These are phyloP conservation scores for Leccinum solheimii DNA, from an alignment of 1,284 basidiomycete species.

Conservation along the genomic window DNA sequence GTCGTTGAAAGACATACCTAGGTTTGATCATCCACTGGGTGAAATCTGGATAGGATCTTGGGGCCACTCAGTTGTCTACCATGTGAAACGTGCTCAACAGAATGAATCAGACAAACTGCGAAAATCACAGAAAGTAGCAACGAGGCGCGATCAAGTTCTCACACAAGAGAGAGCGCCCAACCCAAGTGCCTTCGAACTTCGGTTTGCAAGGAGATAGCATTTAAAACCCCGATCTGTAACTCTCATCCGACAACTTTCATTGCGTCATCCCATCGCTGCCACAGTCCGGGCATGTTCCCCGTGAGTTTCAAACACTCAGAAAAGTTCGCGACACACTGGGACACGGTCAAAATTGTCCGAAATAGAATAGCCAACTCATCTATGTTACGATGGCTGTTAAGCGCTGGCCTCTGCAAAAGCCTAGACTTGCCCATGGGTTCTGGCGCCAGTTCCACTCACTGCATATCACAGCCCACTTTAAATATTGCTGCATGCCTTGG, in stretches of 20 bases:
- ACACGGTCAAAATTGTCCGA: not conserved
- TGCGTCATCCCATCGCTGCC: not conserved
- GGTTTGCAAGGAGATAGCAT: not conserved
- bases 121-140: not conserved
- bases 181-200: not conserved
- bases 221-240: not conserved
- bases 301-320: not conserved
- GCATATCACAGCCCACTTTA: not conserved
- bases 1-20: no score
- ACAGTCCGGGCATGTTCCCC: not conserved
- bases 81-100: not conserved
- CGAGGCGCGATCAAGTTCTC: not conserved
- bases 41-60: not conserved
- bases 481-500: not conserved
- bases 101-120: not conserved
- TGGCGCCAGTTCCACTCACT: not conserved
- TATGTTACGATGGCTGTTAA: not conserved
- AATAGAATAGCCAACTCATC: not conserved
- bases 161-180: not conserved
- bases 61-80: not conserved
- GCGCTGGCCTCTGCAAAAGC: not conserved
- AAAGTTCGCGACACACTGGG: not conserved
- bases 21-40: no score
- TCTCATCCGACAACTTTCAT: not conserved
- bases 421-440: no score